Conservation (phyloP, 1,284 basidiomycete species). For the Ceratobasidium sp. region DNA sequence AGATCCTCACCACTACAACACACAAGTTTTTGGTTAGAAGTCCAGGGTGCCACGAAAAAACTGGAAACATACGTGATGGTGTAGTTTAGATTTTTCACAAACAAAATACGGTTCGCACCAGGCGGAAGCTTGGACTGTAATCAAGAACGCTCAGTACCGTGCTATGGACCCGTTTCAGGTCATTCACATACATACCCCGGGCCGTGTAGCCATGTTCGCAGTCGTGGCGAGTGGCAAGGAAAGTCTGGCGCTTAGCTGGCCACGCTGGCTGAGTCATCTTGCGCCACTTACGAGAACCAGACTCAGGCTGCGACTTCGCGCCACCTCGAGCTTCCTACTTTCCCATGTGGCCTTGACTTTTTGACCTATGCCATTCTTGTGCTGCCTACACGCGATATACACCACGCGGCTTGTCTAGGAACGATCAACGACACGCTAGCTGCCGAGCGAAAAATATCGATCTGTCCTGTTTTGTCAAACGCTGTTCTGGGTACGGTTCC, state of each 20-base stretch:
- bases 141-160: neutral
- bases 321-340: slow-evolving; percentile 13
- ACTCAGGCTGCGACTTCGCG: neutral
- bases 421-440: neutral
- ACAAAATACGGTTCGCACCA: slow-evolving; percentile 86
- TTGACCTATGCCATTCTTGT: neutral
- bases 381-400: neutral
- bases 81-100: slow-evolving; percentile 94
- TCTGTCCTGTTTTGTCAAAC: neutral
- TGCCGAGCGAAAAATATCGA: slow-evolving; percentile 2
- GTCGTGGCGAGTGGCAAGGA: slow-evolving; percentile 30
- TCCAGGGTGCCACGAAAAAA: neutral
- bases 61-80: slow-evolving; percentile 70
- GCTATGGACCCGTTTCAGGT: no score
- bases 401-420: slow-evolving; percentile 4
- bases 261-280: slow-evolving; percentile 24
- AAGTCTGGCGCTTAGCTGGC: slow-evolving; percentile 18
- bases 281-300: neutral
- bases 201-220: slow-evolving; percentile 39
- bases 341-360: neutral
- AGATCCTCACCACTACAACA: slow-evolving; percentile 78
- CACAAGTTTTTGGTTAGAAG: slow-evolving; percentile 45
- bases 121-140: slow-evolving; percentile 83
- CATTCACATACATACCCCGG: slow-evolving; percentile 42
- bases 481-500: neutral